A percentile compares a stretch with the other conserved stretches of the same genome.
Conservation (phyloP, 345 rosid genomes). For the Eucalyptus sp. region DNA sequence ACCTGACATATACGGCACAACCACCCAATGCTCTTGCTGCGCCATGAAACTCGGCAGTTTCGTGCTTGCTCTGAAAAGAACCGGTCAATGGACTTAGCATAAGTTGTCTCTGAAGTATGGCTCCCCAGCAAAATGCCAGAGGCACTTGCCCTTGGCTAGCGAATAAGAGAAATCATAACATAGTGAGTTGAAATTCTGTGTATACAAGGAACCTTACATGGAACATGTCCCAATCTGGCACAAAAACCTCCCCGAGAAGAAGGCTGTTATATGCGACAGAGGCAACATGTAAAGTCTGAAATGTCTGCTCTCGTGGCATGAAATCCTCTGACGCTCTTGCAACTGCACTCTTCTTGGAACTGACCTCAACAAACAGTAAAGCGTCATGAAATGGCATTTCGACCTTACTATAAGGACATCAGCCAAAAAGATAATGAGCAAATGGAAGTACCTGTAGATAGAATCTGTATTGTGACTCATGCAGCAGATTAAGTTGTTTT, state of each 20-base stretch:
- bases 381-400: neutral
- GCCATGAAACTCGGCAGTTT: conserved; percentile 44
- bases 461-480: conserved; percentile 58
- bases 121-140: neutral
- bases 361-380: conserved; percentile 4
- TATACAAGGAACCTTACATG: neutral
- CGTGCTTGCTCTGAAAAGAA: conserved; percentile 36
- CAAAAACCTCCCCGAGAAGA: conserved; percentile 46
- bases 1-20: conserved; percentile 29
- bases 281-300: conserved; percentile 53
- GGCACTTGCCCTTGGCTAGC: neutral
- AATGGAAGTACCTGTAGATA: conserved; percentile 30
- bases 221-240: conserved; percentile 41
- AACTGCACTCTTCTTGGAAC: conserved; percentile 33
- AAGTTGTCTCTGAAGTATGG: neutral
- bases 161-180: neutral
- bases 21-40: conserved; percentile 68
- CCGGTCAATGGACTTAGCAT: neutral
- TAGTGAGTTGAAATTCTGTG: neutral
- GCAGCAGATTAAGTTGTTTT: conserved; percentile 41
- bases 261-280: conserved; percentile 57
- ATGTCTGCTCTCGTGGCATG: conserved; percentile 44
- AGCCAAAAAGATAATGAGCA: neutral
- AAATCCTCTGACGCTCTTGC: conserved; percentile 70
- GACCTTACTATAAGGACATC: neutral